These are phyloP conservation scores for Blepharisma japonicum DNA, from an alignment of 73 alveolate species.

Conservation along the genomic window DNA sequence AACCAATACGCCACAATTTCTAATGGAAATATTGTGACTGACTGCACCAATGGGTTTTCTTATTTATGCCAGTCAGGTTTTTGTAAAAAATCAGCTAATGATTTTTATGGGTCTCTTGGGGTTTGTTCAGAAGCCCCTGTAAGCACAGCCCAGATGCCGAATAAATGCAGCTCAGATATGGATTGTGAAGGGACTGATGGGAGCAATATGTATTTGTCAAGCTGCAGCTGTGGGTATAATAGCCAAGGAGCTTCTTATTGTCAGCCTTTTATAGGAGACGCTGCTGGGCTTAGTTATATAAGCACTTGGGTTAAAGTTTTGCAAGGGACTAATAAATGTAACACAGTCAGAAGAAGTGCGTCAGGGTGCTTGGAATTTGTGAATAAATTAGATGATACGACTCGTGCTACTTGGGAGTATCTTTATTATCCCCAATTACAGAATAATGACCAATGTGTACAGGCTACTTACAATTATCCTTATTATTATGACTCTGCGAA, in stretches of 20 bases:
- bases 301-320: not conserved
- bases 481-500: not conserved
- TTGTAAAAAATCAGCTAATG: too few species aligned
- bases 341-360: too few species aligned
- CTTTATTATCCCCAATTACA: constrained; percentile 8
- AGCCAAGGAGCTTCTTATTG: not conserved
- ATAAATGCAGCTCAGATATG: not conserved
- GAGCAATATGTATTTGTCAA: not conserved
- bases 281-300: constrained; percentile 3
- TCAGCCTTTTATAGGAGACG: constrained; percentile 21
- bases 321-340: too few species aligned
- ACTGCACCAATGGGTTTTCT: not conserved
- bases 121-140: constrained; percentile 23
- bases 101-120: not conserved
- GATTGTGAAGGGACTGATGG: not conserved
- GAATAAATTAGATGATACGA: too few species aligned
- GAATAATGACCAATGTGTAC: constrained; percentile 14
- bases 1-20: not conserved
- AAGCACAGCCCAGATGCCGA: not conserved
- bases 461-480: not conserved
- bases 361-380: too few species aligned
- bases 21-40: constrained; percentile 6
- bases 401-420: constrained; percentile 3
- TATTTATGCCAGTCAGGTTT: not conserved
- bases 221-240: constrained; percentile 26